Conservation (phyloP, 2,329 filamentous ascomycete genomes). For the Sporothrix sp. region DNA sequence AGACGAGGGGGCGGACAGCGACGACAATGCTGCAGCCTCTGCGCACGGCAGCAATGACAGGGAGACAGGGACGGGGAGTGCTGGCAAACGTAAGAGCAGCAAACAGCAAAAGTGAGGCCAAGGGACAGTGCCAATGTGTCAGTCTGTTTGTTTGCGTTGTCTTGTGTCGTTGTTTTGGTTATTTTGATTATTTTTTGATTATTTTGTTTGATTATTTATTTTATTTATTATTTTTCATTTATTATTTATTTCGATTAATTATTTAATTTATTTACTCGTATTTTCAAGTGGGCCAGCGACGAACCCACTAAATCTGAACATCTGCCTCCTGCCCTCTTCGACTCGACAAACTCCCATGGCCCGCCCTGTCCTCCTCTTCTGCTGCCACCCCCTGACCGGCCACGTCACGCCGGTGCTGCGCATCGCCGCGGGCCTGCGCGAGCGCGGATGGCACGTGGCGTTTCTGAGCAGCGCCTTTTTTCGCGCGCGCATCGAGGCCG, state of each 20-base stretch:
- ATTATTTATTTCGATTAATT: too few relatives aligned
- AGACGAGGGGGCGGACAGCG: too few relatives aligned
- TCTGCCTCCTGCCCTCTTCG: neutral
- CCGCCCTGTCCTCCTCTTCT: conserved; percentile 23
- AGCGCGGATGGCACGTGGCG: conserved; percentile 24
- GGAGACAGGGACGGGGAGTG: too few relatives aligned
- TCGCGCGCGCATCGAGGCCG: conserved; percentile 24
- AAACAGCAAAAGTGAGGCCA: neutral
- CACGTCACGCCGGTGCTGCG: conserved; percentile 29
- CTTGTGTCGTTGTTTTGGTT: too few relatives aligned
- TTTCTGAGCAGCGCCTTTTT: conserved; percentile 30
- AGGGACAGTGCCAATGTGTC: too few relatives aligned
- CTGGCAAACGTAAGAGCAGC: too few relatives aligned
- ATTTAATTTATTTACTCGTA: too few relatives aligned
- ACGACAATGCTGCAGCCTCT: too few relatives aligned
- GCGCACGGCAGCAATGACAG: too few relatives aligned
- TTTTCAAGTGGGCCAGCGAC: neutral
- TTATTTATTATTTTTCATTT: neutral
- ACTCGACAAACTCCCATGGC: neutral
- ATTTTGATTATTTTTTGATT: neutral
- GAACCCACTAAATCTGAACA: neutral
- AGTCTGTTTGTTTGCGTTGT: too few relatives aligned
- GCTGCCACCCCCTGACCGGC: conserved; percentile 28
- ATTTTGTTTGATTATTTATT: neutral
- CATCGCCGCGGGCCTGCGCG: conserved; percentile 24